Percentiles rank a stretch among this genome's conserved stretches.
Conservation (phyloP, 331 rosid species). For the Quercus phellos region DNA sequence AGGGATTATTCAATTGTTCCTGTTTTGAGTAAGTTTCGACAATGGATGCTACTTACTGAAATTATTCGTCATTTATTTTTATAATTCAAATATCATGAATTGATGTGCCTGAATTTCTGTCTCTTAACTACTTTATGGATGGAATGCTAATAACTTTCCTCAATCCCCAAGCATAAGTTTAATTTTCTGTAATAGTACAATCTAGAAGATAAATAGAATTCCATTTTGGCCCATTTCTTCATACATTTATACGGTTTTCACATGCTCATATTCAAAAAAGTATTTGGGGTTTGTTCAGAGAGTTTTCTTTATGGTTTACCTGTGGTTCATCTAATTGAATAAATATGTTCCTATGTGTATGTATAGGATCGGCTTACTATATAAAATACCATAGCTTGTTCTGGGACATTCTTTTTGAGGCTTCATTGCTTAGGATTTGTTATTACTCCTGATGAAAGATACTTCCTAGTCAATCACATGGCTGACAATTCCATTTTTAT, state of each 20-base stretch:
- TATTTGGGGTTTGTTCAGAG: not conserved
- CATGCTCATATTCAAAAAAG: not conserved
- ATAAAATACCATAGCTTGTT: not conserved
- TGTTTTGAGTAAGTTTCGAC: slow-evolving; percentile 56
- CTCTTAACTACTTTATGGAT: not conserved
- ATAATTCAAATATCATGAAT: not conserved
- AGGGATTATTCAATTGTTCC: slow-evolving; percentile 38
- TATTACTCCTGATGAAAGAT: slow-evolving; percentile 13
- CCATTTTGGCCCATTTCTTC: not conserved
- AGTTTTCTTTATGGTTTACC: not conserved
- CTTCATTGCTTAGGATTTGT: not conserved
- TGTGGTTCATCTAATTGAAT: not conserved
- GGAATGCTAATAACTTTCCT: not conserved
- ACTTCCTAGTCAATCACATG: slow-evolving; percentile 1
- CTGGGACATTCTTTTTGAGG: not conserved
- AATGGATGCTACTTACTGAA: not conserved
- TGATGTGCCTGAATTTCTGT: not conserved
- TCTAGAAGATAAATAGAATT: not conserved
- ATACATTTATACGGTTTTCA: not conserved
- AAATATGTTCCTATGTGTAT: not conserved
- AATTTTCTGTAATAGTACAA: not conserved
- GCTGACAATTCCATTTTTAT: slow-evolving; percentile 18
- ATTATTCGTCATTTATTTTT: not conserved
- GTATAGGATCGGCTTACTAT: not conserved
- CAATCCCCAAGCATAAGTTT: not conserved